phyloP scores from a whole-genome alignment of 768 basidiomycete species.

The Mycena maculata region DNA sequence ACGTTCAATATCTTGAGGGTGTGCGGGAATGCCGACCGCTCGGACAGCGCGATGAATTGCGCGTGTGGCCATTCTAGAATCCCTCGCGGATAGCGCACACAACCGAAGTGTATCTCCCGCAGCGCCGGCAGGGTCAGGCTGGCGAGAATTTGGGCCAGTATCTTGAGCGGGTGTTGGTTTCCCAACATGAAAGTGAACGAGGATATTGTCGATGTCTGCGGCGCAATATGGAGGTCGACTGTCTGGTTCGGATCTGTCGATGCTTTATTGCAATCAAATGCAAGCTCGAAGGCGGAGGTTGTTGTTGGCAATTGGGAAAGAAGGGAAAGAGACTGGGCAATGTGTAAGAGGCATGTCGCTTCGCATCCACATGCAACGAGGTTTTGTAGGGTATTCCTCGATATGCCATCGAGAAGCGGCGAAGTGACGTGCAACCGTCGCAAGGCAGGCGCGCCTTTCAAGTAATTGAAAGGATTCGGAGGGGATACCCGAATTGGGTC shows the following conservation, averaged over 20 bases:
- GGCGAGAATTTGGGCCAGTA: slow-evolving; percentile 20
- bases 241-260: slow-evolving; percentile 5
- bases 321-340: slow-evolving; percentile 6
- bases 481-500: neutral
- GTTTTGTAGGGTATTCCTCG: slow-evolving; percentile 7
- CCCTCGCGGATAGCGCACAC: slow-evolving; percentile 11
- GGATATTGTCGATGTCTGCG: slow-evolving; percentile 18
- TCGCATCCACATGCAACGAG: slow-evolving; percentile 15
- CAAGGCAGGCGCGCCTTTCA: slow-evolving; percentile 16
- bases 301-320: slow-evolving; percentile 16
- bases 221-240: slow-evolving; percentile 14
- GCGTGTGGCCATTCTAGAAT: slow-evolving; percentile 7
- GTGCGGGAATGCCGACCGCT: slow-evolving; percentile 13
- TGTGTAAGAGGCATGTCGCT: slow-evolving; percentile 1
- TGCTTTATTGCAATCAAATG: slow-evolving; percentile 5
- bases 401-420: slow-evolving; percentile 16
- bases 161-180: slow-evolving; percentile 11
- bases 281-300: slow-evolving; percentile 12
- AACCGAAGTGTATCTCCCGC: slow-evolving; percentile 1
- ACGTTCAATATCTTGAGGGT: slow-evolving; percentile 9
- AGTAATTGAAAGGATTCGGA: slow-evolving; percentile 18
- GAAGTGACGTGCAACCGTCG: slow-evolving; percentile 18
- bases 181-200: slow-evolving; percentile 8
- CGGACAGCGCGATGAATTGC: slow-evolving; percentile 12
- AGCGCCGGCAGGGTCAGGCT: slow-evolving; percentile 16